Percentiles rank a stretch among this genome's conserved stretches.
phyloP scores from a whole-genome alignment of 2,329 filamentous ascomycete genomes.

The Ustulina deusta region DNA sequence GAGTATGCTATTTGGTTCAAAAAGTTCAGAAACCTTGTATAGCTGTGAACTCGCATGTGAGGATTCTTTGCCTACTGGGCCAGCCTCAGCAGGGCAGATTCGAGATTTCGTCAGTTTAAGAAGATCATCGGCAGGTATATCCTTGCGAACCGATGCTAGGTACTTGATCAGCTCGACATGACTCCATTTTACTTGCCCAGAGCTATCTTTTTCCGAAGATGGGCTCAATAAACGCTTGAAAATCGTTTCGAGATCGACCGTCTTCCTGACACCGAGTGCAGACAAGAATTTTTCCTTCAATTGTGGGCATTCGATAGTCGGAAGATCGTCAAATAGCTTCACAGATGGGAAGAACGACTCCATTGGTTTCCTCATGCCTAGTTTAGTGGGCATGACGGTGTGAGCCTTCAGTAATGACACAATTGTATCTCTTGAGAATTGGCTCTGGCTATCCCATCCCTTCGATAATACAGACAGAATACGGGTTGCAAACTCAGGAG shows the following conservation, averaged over 20 bases:
- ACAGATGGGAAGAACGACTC: constrained; percentile 96
- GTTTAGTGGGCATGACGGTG: constrained; percentile 87
- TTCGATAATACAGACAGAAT: constrained; percentile 86
- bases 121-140: constrained; percentile 87
- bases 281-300: constrained; percentile 92
- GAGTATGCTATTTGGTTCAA: constrained; percentile 79
- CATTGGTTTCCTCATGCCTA: constrained; percentile 85
- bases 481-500: constrained; percentile 78
- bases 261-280: constrained; percentile 91
- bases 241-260: constrained; percentile 92
- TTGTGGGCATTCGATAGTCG: constrained; percentile 79
- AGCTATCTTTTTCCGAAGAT: constrained; percentile 63
- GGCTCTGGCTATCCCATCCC: constrained; percentile 85
- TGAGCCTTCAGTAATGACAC: constrained; percentile 72
- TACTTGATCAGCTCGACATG: constrained; percentile 97
- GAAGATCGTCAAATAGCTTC: constrained; percentile 93
- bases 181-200: constrained; percentile 77
- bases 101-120: constrained; percentile 80
- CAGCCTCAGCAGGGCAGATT: constrained; percentile 83
- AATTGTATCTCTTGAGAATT: constrained; percentile 73
- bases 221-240: constrained; percentile 84
- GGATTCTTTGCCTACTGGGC: constrained; percentile 66
- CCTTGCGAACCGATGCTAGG: constrained; percentile 86
- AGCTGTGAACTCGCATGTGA: constrained; percentile 64
- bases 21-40: constrained; percentile 83